phyloP scores from a whole-genome alignment of 306 rosid genomes.

The Prunus campanulata region DNA sequence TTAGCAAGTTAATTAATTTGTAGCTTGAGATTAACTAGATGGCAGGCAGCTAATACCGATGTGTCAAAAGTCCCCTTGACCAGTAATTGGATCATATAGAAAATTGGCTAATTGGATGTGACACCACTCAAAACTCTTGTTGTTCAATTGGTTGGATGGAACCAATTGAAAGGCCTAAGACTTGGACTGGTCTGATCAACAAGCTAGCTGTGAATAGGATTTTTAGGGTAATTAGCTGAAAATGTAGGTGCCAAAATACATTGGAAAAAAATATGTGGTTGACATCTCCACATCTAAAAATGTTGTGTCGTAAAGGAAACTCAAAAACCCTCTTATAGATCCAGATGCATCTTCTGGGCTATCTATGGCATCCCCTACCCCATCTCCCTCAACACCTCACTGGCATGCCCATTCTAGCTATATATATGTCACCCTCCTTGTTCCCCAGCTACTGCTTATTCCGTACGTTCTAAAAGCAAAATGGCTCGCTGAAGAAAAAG shows the following conservation, averaged over 20 bases:
- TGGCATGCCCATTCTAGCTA: background rate
- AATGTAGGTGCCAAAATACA: background rate
- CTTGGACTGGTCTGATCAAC: too few relatives aligned
- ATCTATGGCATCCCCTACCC: too few relatives aligned
- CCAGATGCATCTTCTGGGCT: too few relatives aligned
- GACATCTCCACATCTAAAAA: slow-evolving; percentile 43
- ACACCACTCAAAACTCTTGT: too few relatives aligned
- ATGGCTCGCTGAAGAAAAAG: background rate
- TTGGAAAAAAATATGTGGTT: slow-evolving; percentile 9
- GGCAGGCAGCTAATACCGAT: background rate
- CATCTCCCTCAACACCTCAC: too few relatives aligned
- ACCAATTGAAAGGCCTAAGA: too few relatives aligned
- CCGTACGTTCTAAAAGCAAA: background rate
- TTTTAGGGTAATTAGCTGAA: background rate
- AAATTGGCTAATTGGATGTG: too few relatives aligned
- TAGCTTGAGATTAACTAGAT: background rate
- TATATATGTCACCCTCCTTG: background rate
- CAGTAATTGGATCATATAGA: background rate
- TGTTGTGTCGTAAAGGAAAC: slow-evolving; percentile 53
- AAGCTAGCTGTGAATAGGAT: too few relatives aligned
- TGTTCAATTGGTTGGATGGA: too few relatives aligned
- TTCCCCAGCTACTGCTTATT: background rate
- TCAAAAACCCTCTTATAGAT: slow-evolving; percentile 5
- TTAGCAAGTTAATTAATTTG: background rate
- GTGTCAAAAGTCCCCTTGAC: background rate